Percentiles rank a stretch among this genome's conserved stretches.
Evolutionary conservation across 2,329 filamentous ascomycete genomes (phyloP).

Genomic region (Ploettnerulaceae sp.): DNA sequence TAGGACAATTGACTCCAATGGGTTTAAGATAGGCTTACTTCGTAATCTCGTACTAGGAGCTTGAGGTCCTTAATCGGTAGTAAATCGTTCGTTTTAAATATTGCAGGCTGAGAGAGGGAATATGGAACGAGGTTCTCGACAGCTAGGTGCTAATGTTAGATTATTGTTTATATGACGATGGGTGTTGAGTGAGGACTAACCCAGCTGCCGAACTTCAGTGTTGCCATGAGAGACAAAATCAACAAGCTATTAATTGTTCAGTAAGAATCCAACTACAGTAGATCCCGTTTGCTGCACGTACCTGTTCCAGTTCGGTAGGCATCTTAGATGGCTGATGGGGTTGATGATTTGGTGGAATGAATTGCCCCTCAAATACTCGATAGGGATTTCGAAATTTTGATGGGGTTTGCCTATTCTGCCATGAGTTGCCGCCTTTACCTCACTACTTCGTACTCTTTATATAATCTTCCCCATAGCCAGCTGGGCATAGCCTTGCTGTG

Average conservation of each 20-base stretch:
- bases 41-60: slow-evolving; percentile 77
- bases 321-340: slow-evolving; percentile 41
- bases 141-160: slow-evolving; percentile 44
- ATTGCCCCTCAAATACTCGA: neutral
- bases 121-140: slow-evolving; percentile 84
- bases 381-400: neutral
- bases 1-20: slow-evolving; percentile 10
- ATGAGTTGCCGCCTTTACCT: neutral
- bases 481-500: too few relatives aligned
- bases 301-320: slow-evolving; percentile 74
- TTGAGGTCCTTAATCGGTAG: slow-evolving; percentile 83
- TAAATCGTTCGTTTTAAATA: slow-evolving; percentile 80
- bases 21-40: slow-evolving; percentile 43
- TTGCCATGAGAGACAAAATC: slow-evolving; percentile 92
- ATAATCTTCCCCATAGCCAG: too few relatives aligned
- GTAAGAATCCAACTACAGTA: neutral
- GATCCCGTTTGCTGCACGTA: slow-evolving; percentile 36
- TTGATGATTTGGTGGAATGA: neutral
- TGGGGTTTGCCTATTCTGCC: slow-evolving; percentile 12
- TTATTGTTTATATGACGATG: slow-evolving; percentile 1
- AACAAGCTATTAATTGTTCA: slow-evolving; percentile 58
- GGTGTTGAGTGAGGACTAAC: slow-evolving; percentile 39
- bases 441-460: neutral
- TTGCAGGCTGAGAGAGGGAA: slow-evolving; percentile 62
- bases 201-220: slow-evolving; percentile 79